Base-by-base conservation (phyloP, 2,329 filamentous ascomycete genomes). In the Xylariaceae sp. region DNA sequence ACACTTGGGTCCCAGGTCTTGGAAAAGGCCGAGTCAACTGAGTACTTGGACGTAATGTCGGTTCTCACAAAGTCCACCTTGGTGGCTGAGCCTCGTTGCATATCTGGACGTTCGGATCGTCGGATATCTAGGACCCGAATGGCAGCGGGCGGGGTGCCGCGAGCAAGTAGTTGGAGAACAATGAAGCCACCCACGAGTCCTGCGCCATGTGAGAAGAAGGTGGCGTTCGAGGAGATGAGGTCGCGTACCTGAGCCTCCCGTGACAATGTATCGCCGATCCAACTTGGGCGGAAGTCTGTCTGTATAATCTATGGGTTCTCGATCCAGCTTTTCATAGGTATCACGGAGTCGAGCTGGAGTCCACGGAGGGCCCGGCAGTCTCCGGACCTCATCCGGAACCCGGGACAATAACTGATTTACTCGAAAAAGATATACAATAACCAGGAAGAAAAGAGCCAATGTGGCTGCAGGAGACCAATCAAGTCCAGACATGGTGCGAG, bases 131-230 rank as follows among this genome's bases (percentile, higher is more conserved):
- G 45, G 40, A 79, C 69, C 9, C 77, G 73, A 45, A 81, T 74
- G 22, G 69, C 67, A 30, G 64, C 54, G 1, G 74, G 67, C 3
- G 66, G 60, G 34, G 76, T 72, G 9, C 77, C 77, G 4, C 72
- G 73, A 16, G 67, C 64, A 9, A 79, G 62, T 8, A 80, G 69
- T 45, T 78, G 72, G 8, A 71, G 60, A 9, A 76, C 70, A 26
- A 80, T 72, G 55, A 71, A 73, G 24, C 74, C 69, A 3, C 76
- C 77, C 2, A 80, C 72, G 24, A 79, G 67, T 4, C 76, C 74
- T 76, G 22, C n/a, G 1, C 15, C 8, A 11, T 13, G 15, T 19
- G 18, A 29, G 24, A 28, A 35, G 31, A 40, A 29, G 22, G 36
- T 13, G 16, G 33, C 9, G 36, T 29, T 9, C 8, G 15, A 13